Evolutionary conservation across 306 rosid genomes (phyloP).

Genomic region (Casuarina glauca): DNA sequence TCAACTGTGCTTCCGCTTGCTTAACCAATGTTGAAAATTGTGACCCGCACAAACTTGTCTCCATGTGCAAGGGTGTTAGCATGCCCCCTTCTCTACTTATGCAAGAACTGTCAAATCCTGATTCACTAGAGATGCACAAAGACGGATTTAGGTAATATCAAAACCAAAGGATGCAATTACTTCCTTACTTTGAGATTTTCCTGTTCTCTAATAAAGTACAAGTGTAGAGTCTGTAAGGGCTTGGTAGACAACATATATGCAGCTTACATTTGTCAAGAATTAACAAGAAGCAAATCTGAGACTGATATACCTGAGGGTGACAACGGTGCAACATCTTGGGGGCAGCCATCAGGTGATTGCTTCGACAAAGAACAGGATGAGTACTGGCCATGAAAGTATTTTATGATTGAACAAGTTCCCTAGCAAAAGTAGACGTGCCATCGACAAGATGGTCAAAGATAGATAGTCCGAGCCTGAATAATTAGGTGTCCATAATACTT

Average conservation of each 20-base stretch:
- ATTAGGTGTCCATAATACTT: conserved; percentile 5
- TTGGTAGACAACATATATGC: too few relatives aligned
- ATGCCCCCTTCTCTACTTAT: too few relatives aligned
- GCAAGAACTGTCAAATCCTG: too few relatives aligned
- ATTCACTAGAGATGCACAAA: too few relatives aligned
- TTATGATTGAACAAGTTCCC: conserved; percentile 82
- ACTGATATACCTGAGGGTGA: conserved; percentile 62
- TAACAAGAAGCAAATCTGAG: conserved; percentile 20
- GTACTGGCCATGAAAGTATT: conserved; percentile 66
- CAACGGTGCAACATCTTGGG: conserved; percentile 49
- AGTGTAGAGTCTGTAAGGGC: too few relatives aligned
- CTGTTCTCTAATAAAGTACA: too few relatives aligned
- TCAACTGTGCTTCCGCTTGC: too few relatives aligned
- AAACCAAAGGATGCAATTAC: conserved; percentile 6
- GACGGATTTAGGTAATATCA: too few relatives aligned
- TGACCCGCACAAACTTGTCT: too few relatives aligned
- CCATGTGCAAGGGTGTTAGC: too few relatives aligned
- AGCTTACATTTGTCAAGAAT: not conserved
- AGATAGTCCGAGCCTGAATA: conserved; percentile 17
- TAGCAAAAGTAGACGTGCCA: conserved; percentile 28
- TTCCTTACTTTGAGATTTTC: conserved; percentile 30
- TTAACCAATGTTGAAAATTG: too few relatives aligned
- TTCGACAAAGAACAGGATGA: conserved; percentile 41
- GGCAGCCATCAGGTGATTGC: conserved; percentile 36
- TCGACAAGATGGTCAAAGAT: conserved; percentile 11